Percentiles rank a stretch among this genome's conserved stretches.
Conservation (phyloP, 441 rosid species). For the Pelargonium fulgidum region DNA sequence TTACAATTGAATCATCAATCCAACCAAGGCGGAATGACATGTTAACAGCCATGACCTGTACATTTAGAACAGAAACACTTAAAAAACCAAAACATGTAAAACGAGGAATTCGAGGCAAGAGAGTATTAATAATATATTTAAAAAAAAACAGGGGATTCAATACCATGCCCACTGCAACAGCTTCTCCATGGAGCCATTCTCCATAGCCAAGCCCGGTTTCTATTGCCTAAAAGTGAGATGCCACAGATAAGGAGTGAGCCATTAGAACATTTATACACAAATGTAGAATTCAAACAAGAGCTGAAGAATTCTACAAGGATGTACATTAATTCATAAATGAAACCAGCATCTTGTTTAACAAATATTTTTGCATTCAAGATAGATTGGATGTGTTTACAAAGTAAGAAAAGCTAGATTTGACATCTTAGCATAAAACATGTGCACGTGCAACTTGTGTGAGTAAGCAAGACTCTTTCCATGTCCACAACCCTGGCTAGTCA, state of each 20-base stretch:
- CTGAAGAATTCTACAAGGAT: constrained; percentile 1
- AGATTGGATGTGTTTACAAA: not conserved
- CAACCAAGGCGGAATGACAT: constrained; percentile 98
- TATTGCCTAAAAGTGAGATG: constrained; percentile 56
- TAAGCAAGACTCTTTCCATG: not conserved
- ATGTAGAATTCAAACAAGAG: constrained; percentile 4
- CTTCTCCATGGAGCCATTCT: constrained; percentile 97
- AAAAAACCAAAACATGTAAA: constrained; percentile 8
- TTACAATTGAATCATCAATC: constrained; percentile 79
- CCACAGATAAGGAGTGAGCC: constrained; percentile 2
- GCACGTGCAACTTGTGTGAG: not conserved
- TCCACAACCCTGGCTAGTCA: not conserved
- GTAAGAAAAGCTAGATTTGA: not conserved
- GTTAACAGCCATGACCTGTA: constrained; percentile 89
- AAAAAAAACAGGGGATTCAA: constrained; percentile 9
- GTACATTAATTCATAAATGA: not conserved
- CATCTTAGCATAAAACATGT: not conserved
- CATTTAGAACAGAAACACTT: constrained; percentile 9
- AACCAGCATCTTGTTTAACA: not conserved
- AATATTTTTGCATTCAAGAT: not conserved
- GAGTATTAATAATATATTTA: not conserved
- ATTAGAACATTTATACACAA: not conserved
- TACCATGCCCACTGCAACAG: constrained; percentile 94
- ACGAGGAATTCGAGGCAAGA: not conserved
- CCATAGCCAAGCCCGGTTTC: constrained; percentile 93